Evolutionary conservation across 495 filamentous ascomycete genomes (phyloP), one percentile per base, ranked within the genome.

Genomic region (Lepraria neglecta): DNA sequence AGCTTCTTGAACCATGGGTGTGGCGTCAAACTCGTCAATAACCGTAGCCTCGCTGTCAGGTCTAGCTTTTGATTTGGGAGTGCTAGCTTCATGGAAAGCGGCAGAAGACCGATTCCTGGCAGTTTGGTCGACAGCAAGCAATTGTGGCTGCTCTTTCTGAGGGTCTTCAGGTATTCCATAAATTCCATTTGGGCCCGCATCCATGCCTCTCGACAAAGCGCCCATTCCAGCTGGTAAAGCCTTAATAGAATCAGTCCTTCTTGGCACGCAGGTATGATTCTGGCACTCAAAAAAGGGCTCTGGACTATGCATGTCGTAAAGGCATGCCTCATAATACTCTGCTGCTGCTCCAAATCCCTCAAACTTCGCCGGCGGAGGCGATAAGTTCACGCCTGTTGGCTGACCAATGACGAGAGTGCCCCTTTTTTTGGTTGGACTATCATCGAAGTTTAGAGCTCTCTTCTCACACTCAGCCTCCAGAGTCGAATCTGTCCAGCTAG

Each of bases 241-340:
- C 11, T 7, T 31, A 4, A 38, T 3, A 27, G 19, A 24, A 21
- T 35, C 44, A 44, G 11, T 17, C 21, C 21, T 53, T 40, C 19
- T 51, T 21, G 65, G 65, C 43, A 59, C 75, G 60, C 78, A 82
- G 27, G 71, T 63, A 64, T 81, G 79, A 47, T 78, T 76, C 15
- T 71, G 52, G 47, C 79, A 81, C 47, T 78, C 75, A 58, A 82
- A 82, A 60, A 76, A 80, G 0, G 78, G 76, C 7, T 68, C 74
- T 31, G 71, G 69, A 62, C 75, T 79, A 54, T 79, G 76, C 33
- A 78, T 61, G 44, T 82, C 79, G 64, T 81, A 77, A 0, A 77
- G 73, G 65, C 77, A 78, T 6, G 78, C 79, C 59, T 81, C 76
- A 38, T 76, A 82, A 56, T 82, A 82, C 64, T 82, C 79, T 4